Base-by-base conservation (phyloP, 345 rosid species). In the Viola odorata region DNA sequence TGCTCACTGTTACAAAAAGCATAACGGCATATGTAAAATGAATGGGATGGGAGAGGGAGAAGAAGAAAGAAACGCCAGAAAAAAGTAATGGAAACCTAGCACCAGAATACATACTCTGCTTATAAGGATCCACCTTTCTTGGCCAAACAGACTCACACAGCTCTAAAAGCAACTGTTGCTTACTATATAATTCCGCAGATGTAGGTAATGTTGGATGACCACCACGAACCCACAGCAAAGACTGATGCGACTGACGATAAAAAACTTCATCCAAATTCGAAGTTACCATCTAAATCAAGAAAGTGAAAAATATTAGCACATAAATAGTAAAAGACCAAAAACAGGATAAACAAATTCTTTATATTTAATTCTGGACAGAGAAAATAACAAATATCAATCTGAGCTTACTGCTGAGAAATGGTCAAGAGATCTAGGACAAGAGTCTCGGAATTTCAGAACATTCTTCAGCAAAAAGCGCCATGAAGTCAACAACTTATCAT, bases 141-240 rank as follows among this genome's bases (percentile, higher is more conserved):
- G 81, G 86, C 97, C 94, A 92, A 68, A 92, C 69, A 61, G 69
- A 69, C 50, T 82, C 75, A 67, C 90, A 89, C 11, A 83, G 72
- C 65, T 74, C 71, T 39, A 81, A 66, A 71, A 92, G 73, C 53
- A 75, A 68, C 42, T 76, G 78, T 80, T 85, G 91, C 58, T 74
- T 72, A 57, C 68, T 36, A 79, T 76, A 85, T 61, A 87, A 58
- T 41, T 78, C 69, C 37, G 78, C 72, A 58, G 88, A 84, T 50
- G 72, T 65, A 40, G 98, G 98, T 57, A 81, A 66, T 58, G 76
- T 70, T 37, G 98, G 97, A 78, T 89, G 98, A 62, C 98, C 98
- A 32, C 96, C 96, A 71, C 84, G 75, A 74, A 81, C 75, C 98
- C 96, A 92, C 41, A 92, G 83, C 79, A 89, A 75, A 50, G 94